Evolutionary conservation across 352 stramenopile species (phyloP), one percentile per base, ranked within the genome.

Genomic region (Pythium dissotocum): DNA sequence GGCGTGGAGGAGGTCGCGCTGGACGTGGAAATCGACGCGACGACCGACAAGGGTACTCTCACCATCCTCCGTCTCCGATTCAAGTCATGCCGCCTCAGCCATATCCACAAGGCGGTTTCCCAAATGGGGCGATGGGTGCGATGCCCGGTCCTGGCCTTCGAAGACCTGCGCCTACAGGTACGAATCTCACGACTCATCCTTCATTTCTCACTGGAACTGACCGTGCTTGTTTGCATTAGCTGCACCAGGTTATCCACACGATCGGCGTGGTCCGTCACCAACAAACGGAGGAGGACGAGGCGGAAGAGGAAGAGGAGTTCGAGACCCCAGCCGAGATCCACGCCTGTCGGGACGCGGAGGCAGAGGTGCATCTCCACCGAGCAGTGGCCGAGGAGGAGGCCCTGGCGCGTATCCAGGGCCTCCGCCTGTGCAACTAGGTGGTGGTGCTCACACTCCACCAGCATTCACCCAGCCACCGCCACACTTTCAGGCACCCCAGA

Each of bases 211-310:
- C 21, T 24, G 21, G 21, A 24, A 24, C 21, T 24, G 21, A 24
- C 21, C 21, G 21, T 7, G 6, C 10, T 44, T 62, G 9, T 62
- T 55, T 28, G 21, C 21, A 49, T 26, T 35, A 68, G 38, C 38
- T 62, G 26, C 16, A 24, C 36, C 61, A 54, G 48, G 48, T 33
- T 33, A 63, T 30, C 33, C 49, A 0, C 49, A 58, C 26, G 35
- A 64, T 21, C 8, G 10, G 14, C 58, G 36, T 33, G 66, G 58
- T 1, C 66, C 52, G 16, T 67, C 66, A 12, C 66, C 66, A 1
- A 67, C 59, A 14, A 71, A 71, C 35, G 12, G 61, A n/a, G 12
- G 61, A n/a, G 65, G 57, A 36, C 57, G 58, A 33, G 65, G 65
- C 33, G 65, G 66, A 0, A 42, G 58, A 60, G 66, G 66, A 21